These are phyloP conservation scores for Quercus glauca DNA, from an alignment of 306 rosid genomes.

Conservation along the genomic window DNA sequence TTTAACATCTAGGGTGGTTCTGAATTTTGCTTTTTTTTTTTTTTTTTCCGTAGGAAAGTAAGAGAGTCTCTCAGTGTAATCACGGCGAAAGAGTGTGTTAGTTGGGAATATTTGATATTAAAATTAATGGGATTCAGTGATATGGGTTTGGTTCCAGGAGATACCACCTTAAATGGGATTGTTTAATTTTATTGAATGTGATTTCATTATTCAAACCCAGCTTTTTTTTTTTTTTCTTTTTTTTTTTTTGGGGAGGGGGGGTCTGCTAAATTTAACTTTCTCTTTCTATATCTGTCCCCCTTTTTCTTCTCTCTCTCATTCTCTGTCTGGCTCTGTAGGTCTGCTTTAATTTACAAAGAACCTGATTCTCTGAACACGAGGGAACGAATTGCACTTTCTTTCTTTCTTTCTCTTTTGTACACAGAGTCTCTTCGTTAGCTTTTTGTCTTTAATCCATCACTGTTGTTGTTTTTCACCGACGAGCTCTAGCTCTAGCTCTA, in stretches of 20 bases:
- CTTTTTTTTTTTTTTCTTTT: neutral
- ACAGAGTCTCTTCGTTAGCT: conserved; percentile 7
- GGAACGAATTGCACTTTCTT: conserved; percentile 23
- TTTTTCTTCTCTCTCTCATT: neutral
- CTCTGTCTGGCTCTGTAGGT: conserved; percentile 5
- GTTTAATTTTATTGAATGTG: neutral
- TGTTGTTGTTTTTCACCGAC: neutral
- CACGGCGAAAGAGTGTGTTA: too few relatives aligned
- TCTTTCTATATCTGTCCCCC: neutral
- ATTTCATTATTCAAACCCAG: neutral
- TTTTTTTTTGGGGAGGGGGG: neutral
- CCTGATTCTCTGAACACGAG: conserved; percentile 58
- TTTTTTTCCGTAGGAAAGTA: too few relatives aligned
- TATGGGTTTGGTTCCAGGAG: neutral
- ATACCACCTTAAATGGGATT: conserved; percentile 18
- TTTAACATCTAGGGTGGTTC: too few relatives aligned
- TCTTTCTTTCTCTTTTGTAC: neutral
- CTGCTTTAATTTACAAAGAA: conserved; percentile 43
- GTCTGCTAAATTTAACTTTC: conserved; percentile 17
- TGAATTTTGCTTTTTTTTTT: too few relatives aligned
- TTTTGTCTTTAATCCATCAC: conserved; percentile 1
- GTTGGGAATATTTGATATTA: too few relatives aligned
- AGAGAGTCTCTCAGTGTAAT: too few relatives aligned
- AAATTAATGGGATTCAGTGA: neutral
- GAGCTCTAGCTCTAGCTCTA: neutral